These are phyloP conservation scores for Macrolepiota fuliginosa DNA, from an alignment of 768 basidiomycete species.

Conservation along the genomic window DNA sequence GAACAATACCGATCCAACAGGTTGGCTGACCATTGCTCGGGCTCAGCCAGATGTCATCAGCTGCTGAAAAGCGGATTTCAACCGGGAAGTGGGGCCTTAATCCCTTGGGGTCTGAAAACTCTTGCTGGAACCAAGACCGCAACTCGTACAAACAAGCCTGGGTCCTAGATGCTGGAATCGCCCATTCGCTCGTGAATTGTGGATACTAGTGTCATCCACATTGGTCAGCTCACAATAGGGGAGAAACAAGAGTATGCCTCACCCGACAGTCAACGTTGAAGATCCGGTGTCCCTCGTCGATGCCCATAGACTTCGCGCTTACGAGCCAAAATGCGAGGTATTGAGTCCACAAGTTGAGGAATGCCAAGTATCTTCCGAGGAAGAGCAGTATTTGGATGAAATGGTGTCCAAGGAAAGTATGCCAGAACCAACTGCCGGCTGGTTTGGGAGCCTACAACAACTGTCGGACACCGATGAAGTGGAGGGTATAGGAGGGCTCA, in stretches of 20 bases:
- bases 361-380: slow-evolving; percentile 61
- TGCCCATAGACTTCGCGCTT: slow-evolving; percentile 47
- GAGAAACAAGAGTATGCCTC: slow-evolving; percentile 27
- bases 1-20: slow-evolving; percentile 97
- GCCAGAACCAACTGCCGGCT: slow-evolving; percentile 63
- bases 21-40: slow-evolving; percentile 78
- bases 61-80: slow-evolving; percentile 85
- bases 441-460: slow-evolving; percentile 47
- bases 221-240: slow-evolving; percentile 9
- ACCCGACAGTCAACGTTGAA: slow-evolving; percentile 95
- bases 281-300: slow-evolving; percentile 79
- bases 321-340: slow-evolving; percentile 69
- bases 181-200: slow-evolving; percentile 96
- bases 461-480: slow-evolving; percentile 5
- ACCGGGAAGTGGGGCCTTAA: slow-evolving; percentile 89
- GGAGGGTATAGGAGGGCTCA: slow-evolving; percentile 28
- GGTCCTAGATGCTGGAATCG: slow-evolving; percentile 72
- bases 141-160: slow-evolving; percentile 69
- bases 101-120: slow-evolving; percentile 66
- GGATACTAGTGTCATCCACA: slow-evolving; percentile 68
- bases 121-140: slow-evolving; percentile 64
- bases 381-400: slow-evolving; percentile 83
- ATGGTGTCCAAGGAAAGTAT: slow-evolving; percentile 75
- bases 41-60: slow-evolving; percentile 93
- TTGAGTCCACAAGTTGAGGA: slow-evolving; percentile 62